Evolutionary conservation across 1,139 yeast species (phyloP).

Genomic region (Suhomyces coccinellae): DNA sequence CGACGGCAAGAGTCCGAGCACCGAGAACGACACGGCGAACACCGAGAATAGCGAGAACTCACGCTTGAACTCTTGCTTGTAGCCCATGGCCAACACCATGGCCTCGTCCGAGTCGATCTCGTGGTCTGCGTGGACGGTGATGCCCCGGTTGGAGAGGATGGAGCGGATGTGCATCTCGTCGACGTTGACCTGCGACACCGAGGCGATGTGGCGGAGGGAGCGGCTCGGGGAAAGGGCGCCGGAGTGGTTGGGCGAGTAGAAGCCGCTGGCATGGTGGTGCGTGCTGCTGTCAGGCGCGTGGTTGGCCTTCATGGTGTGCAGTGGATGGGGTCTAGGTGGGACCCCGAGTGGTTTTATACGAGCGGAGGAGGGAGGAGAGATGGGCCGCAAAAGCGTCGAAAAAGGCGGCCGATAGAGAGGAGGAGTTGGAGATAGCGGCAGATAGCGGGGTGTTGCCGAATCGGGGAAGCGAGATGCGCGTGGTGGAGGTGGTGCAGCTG

Average conservation of each 20-base stretch:
- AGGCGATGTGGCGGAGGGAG: constrained; percentile 5
- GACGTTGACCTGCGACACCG: constrained; percentile 37
- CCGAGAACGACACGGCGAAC: constrained; percentile 70
- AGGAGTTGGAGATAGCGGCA: background rate
- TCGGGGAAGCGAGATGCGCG: background rate
- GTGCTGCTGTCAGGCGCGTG: too few species aligned
- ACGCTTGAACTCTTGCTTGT: constrained; percentile 71
- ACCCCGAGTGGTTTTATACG: too few species aligned
- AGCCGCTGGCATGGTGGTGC: background rate
- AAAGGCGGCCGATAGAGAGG: background rate
- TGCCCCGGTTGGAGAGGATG: constrained; percentile 40
- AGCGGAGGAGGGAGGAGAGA: too few species aligned
- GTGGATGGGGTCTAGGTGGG: too few species aligned
- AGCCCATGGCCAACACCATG: constrained; percentile 63
- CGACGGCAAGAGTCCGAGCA: constrained; percentile 70
- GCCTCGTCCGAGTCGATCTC: constrained; percentile 54
- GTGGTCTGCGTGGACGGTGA: constrained; percentile 48
- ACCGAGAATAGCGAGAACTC: constrained; percentile 64
- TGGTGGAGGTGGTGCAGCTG: background rate
- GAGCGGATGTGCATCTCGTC: constrained; percentile 42
- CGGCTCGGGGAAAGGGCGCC: constrained; percentile 5
- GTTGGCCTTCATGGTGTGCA: too few species aligned
- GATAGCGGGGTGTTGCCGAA: background rate
- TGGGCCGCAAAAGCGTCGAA: too few species aligned
- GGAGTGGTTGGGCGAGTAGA: background rate